Evolutionary conservation across 306 rosid genomes (phyloP).

Genomic region (Dryas octopetala): DNA sequence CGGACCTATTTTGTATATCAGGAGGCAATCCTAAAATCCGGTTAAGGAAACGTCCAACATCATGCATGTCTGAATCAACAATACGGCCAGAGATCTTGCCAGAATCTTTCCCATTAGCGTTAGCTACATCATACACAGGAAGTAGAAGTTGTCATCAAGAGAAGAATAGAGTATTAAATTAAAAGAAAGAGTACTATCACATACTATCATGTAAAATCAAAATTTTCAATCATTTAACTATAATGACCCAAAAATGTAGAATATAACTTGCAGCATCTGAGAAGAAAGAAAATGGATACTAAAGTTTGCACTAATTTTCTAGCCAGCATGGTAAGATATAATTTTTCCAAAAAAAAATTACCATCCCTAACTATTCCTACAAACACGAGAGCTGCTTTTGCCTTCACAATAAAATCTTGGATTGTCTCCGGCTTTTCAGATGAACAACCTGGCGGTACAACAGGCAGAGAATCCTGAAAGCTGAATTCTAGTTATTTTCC

Average conservation of each 20-base stretch:
- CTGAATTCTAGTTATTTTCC: constrained; percentile 33
- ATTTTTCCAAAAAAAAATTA: constrained; percentile 16
- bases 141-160: constrained; percentile 20
- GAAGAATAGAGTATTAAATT: constrained; percentile 10
- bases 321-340: neutral
- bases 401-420: constrained; percentile 70
- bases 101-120: constrained; percentile 66
- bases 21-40: constrained; percentile 94
- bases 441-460: constrained; percentile 92
- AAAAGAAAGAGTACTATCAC: neutral
- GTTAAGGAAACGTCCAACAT: constrained; percentile 95
- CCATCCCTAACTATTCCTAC: constrained; percentile 93
- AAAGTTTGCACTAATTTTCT: neutral
- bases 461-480: constrained; percentile 80
- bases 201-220: neutral
- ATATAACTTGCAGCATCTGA: neutral
- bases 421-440: constrained; percentile 69
- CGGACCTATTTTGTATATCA: constrained; percentile 85
- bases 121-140: constrained; percentile 47
- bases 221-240: neutral
- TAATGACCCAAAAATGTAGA: neutral
- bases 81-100: constrained; percentile 77
- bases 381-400: constrained; percentile 83
- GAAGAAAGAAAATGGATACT: neutral
- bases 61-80: constrained; percentile 94